Conservation (phyloP, 495 filamentous ascomycete genomes). For the Talaromyces stipitatus region DNA sequence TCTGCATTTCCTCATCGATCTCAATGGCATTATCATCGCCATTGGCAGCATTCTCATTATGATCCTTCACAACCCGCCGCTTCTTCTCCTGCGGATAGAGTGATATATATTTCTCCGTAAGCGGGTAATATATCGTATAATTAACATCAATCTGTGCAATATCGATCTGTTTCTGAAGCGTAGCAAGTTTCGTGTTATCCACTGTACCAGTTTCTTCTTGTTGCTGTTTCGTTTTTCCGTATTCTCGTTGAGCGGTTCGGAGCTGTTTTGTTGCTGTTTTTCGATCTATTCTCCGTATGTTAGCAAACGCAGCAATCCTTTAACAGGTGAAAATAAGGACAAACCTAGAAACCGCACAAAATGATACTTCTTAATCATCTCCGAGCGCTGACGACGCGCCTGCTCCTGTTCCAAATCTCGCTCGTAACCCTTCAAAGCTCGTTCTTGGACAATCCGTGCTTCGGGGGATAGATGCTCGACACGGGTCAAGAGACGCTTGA, state of each 20-base stretch:
- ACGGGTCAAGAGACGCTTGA: constrained; percentile 51
- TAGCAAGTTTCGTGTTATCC: constrained; percentile 35
- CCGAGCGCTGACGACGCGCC: constrained; percentile 52
- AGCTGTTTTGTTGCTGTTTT: constrained; percentile 72
- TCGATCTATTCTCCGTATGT: constrained; percentile 48
- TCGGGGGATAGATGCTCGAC: constrained; percentile 59
- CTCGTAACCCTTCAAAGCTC: constrained; percentile 69
- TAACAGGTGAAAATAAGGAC: constrained; percentile 4
- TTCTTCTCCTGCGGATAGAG: constrained; percentile 52
- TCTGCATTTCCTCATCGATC: constrained; percentile 10
- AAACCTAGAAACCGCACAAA: constrained; percentile 85
- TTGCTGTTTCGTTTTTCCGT: constrained; percentile 26
- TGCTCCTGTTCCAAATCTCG: constrained; percentile 61
- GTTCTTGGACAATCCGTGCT: constrained; percentile 66
- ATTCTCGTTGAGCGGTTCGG: constrained; percentile 48
- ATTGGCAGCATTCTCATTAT: constrained; percentile 5
- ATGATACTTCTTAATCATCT: constrained; percentile 82
- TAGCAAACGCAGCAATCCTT: too few species aligned
- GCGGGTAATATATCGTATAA: constrained; percentile 78
- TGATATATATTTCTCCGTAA: constrained; percentile 69
- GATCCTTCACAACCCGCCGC: constrained; percentile 11
- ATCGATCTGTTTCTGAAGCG: constrained; percentile 53
- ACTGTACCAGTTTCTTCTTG: constrained; percentile 18
- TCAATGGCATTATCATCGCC: background rate
- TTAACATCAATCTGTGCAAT: constrained; percentile 71